Base-by-base conservation (phyloP, 1,284 basidiomycete genomes). In the Trametes sp. region DNA sequence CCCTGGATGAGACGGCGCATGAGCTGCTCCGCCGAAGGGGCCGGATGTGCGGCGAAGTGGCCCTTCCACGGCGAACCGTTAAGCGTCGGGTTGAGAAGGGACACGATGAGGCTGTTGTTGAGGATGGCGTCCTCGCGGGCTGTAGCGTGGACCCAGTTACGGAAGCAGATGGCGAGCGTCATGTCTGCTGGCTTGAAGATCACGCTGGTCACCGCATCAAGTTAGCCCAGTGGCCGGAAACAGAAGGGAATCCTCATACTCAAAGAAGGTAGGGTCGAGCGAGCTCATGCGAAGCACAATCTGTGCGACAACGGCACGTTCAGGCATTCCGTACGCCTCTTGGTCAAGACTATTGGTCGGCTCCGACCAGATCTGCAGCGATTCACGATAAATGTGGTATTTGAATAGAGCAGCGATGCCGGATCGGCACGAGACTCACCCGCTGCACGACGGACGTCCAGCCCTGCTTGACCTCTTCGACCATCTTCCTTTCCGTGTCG, bases 131-230 rank as follows among this genome's bases (percentile, higher is more conserved):
- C 55, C 26, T 57, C 46, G 38, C 38, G 38, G 8, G 33, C 33
- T 3, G 52, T 51, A 10, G 63, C 54, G 19, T 58, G 45, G n/a
- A 57, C 35, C 63, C 63, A 64, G 45, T 31, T 53, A 1, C 63
- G 63, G 29, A 64, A 60, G 46, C 60, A 28, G 16, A 64, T 56
- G 19, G 59, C 45, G 4, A 64, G 36, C 3, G 63, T 61, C 50
- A 61, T 29, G 41, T 64, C 58, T 21, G 50, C 16, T 1, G 63
- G 55, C 31, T 61, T 55, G 50, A 54, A 50, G 14, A 64, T 52
- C 1, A 57, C 35, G 23, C 63, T 64, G 26, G 4, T 26, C 8
- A 16, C 13, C 45, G 21, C 5, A 13, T 28, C 28, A 19, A 46
- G 11, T 14, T 26, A n/a, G n/a, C n/a, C n/a, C 13, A 23, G 24